These are phyloP conservation scores for Xylona heveae DNA, from an alignment of 495 filamentous ascomycete genomes.

Conservation along the genomic window DNA sequence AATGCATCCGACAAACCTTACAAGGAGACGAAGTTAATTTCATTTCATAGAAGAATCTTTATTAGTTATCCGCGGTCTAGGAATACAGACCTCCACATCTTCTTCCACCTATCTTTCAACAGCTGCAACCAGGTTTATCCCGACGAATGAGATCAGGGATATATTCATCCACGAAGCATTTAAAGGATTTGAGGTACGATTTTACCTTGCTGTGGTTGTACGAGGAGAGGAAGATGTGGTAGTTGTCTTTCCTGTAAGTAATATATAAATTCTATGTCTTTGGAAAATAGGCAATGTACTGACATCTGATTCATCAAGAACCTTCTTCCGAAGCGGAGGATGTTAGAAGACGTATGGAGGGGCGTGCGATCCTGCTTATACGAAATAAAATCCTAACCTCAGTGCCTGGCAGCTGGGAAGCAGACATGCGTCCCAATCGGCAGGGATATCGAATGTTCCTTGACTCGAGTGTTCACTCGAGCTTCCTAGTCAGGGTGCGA, in stretches of 20 bases:
- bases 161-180: conserved; percentile 93
- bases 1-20: conserved; percentile 1
- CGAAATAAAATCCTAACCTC: conserved; percentile 30
- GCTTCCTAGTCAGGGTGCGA: too few species aligned
- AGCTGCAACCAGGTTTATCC: conserved; percentile 71
- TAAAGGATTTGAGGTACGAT: conserved; percentile 73
- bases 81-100: conserved; percentile 68
- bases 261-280: background rate
- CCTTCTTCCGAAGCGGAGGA: conserved; percentile 42
- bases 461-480: background rate
- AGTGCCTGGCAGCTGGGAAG: background rate
- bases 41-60: conserved; percentile 54
- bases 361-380: conserved; percentile 57
- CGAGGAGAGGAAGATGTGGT: conserved; percentile 75
- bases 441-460: background rate
- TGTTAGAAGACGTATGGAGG: conserved; percentile 74
- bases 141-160: conserved; percentile 76
- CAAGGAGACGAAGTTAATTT: conserved; percentile 6
- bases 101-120: conserved; percentile 39
- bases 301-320: conserved; percentile 18
- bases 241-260: conserved; percentile 69
- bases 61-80: conserved; percentile 69
- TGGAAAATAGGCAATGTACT: background rate
- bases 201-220: conserved; percentile 77
- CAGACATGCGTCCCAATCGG: background rate